A percentile compares a stretch with the other conserved stretches of the same genome.
phyloP scores from a whole-genome alignment of 129 eudicot genomes.

The Arctium lappa region DNA sequence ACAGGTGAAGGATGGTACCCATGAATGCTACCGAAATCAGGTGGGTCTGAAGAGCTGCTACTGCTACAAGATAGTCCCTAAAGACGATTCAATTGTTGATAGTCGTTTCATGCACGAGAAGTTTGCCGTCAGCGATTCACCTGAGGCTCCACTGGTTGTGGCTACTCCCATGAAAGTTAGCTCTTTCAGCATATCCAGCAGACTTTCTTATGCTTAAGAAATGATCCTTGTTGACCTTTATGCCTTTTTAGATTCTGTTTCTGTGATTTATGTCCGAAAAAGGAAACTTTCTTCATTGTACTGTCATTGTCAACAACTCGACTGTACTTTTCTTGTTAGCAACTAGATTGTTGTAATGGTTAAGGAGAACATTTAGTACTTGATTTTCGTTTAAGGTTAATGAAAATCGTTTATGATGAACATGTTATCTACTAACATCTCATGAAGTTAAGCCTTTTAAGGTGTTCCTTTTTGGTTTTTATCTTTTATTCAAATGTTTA shows the following conservation, averaged over 20 bases:
- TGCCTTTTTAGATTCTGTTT: background rate
- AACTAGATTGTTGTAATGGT: constrained; percentile 32
- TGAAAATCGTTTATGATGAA: background rate
- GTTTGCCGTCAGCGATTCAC: constrained; percentile 84
- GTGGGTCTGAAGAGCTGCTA: constrained; percentile 92
- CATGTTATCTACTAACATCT: background rate
- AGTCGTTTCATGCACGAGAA: constrained; percentile 99
- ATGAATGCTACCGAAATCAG: constrained; percentile 77
- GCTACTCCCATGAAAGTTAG: constrained; percentile 94
- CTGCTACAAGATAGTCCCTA: constrained; percentile 86
- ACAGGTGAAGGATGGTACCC: constrained; percentile 90
- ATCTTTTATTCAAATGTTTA: background rate
- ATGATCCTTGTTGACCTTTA: constrained; percentile 19
- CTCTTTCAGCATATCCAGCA: constrained; percentile 88
- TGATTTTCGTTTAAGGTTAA: constrained; percentile 22
- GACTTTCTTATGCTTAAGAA: constrained; percentile 46
- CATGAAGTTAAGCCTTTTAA: background rate
- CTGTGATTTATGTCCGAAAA: background rate
- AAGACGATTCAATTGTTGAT: constrained; percentile 83
- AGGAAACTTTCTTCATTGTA: background rate
- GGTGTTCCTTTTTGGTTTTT: background rate
- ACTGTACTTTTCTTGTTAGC: constrained; percentile 26
- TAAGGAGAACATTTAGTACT: constrained; percentile 30
- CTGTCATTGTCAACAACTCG: background rate
- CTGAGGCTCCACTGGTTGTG: constrained; percentile 96